Percentiles rank a stretch among this genome's conserved stretches.
Conservation (phyloP, 352 stramenopile species). For the Pythium grandisporangium region DNA sequence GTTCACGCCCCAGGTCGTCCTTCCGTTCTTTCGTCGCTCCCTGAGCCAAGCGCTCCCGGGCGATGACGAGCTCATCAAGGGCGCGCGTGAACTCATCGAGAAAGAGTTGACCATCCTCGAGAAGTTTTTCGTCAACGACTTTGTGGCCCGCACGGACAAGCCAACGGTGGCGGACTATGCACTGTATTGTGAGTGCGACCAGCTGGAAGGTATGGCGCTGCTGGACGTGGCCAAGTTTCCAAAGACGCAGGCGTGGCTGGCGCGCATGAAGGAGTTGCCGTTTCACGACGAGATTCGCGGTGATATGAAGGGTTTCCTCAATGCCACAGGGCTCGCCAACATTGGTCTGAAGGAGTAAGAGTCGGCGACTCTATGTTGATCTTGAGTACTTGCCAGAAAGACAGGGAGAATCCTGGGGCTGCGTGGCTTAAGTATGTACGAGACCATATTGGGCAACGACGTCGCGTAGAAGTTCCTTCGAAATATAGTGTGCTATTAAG, state of each 20-base stretch:
- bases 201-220: slow-evolving; percentile 40
- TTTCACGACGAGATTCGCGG: slow-evolving; percentile 47
- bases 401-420: no score
- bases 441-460: no score
- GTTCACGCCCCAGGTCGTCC: slow-evolving; percentile 38
- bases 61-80: slow-evolving; percentile 20
- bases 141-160: slow-evolving; percentile 29
- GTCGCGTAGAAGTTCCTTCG: no score
- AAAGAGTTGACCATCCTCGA: slow-evolving; percentile 29
- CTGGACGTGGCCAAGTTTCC: slow-evolving; percentile 44
- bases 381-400: no score
- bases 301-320: slow-evolving; percentile 7
- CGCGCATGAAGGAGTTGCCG: slow-evolving; percentile 41
- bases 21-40: slow-evolving; percentile 19
- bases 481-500: no score
- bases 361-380: no score
- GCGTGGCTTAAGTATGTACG: no score
- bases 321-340: no score
- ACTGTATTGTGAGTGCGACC: slow-evolving; percentile 54
- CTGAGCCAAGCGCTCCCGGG: slow-evolving; percentile 22
- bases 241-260: slow-evolving; percentile 38
- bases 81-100: slow-evolving; percentile 23
- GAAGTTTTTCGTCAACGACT: slow-evolving; percentile 36
- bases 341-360: no score
- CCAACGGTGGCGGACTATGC: slow-evolving; percentile 53